These are phyloP conservation scores for Picea glauca DNA, from an alignment of 75 land plant genomes.

Conservation along the genomic window DNA sequence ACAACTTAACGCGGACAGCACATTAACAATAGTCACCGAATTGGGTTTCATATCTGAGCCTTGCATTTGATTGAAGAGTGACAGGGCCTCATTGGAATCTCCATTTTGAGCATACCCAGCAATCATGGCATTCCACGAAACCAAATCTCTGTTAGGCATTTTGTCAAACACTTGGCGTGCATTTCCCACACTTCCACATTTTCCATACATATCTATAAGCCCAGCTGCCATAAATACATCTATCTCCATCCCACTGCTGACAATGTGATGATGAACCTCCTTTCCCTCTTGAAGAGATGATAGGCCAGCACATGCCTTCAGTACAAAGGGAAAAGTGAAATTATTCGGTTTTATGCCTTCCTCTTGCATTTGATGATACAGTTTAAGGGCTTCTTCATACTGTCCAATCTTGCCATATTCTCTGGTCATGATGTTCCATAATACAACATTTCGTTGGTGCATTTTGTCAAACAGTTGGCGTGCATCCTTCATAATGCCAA, in stretches of 20 bases:
- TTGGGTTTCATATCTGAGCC: constrained; percentile 13
- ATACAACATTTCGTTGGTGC: constrained; percentile 14
- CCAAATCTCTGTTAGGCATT: constrained; percentile 22
- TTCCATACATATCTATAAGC: constrained; percentile 30
- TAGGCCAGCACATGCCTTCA: constrained; percentile 23
- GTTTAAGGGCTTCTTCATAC: constrained; percentile 19
- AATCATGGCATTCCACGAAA: constrained; percentile 38
- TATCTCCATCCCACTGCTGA: constrained; percentile 19
- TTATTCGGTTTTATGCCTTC: constrained; percentile 24
- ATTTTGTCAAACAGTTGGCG: constrained; percentile 9
- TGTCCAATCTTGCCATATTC: constrained; percentile 25
- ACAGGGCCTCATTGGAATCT: constrained; percentile 11
- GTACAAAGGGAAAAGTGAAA: constrained; percentile 25
- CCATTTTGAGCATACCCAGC: constrained; percentile 20
- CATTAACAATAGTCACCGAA: constrained; percentile 20
- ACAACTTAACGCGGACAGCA: not conserved
- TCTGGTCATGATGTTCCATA: constrained; percentile 35
- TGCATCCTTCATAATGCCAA: not conserved
- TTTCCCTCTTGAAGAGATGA: constrained; percentile 16
- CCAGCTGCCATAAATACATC: constrained; percentile 31
- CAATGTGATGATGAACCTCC: constrained; percentile 16
- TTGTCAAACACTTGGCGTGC: constrained; percentile 23
- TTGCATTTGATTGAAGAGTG: constrained; percentile 13
- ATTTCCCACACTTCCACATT: constrained; percentile 22
- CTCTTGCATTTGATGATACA: constrained; percentile 19